A percentile compares a stretch with the other conserved stretches of the same genome.
These are phyloP conservation scores for Lactarius sanguifluus DNA, from an alignment of 768 basidiomycete species.

Conservation along the genomic window DNA sequence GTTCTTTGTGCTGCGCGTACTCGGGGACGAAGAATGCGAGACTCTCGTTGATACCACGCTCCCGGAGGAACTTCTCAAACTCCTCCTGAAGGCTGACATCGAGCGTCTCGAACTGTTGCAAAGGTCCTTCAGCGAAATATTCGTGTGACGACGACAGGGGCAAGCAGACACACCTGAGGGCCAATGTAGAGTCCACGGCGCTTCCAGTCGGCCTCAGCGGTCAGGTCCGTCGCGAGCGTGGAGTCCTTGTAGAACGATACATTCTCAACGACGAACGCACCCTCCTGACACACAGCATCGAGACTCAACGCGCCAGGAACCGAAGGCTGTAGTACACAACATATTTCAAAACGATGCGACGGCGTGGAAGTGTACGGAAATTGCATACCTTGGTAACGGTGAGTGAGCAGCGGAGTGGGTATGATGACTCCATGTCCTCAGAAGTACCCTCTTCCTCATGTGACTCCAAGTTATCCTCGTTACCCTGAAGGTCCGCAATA, in stretches of 20 bases:
- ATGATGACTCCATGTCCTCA: constrained; percentile 42
- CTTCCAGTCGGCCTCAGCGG: constrained; percentile 91
- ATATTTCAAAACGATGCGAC: constrained; percentile 18
- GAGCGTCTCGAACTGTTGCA: constrained; percentile 77
- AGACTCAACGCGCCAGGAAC: constrained; percentile 69
- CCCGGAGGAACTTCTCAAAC: constrained; percentile 85
- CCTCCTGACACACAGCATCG: constrained; percentile 78
- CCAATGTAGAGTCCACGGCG: constrained; percentile 91
- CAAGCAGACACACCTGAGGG: constrained; percentile 59
- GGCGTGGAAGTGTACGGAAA: background rate
- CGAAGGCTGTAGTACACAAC: constrained; percentile 40
- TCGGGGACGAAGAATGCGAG: constrained; percentile 88
- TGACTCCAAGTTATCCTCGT: constrained; percentile 41
- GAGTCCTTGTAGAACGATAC: constrained; percentile 80
- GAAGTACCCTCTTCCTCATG: constrained; percentile 43
- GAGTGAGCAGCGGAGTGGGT: constrained; percentile 77
- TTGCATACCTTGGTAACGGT: constrained; percentile 76
- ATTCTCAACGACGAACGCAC: constrained; percentile 83
- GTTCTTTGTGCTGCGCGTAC: constrained; percentile 88
- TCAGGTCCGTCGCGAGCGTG: constrained; percentile 70
- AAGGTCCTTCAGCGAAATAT: background rate
- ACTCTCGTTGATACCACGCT: constrained; percentile 83
- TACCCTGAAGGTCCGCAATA: constrained; percentile 76
- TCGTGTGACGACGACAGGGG: background rate
- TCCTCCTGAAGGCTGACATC: constrained; percentile 86